phyloP scores from a whole-genome alignment of 139 green algal genomes.

The Spirogloea muscicola region DNA sequence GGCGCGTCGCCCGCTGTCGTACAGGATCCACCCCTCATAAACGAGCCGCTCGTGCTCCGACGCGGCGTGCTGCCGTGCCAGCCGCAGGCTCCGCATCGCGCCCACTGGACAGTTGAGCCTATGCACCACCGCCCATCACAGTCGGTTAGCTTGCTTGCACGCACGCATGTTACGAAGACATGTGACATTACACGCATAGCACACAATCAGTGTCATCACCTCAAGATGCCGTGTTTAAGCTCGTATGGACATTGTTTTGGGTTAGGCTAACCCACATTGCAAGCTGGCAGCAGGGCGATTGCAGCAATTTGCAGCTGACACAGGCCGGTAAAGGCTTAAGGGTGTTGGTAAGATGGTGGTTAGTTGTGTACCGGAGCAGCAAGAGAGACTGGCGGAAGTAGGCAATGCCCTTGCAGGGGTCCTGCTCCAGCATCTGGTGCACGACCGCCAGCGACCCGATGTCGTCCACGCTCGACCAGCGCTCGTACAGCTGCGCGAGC shows the following conservation, averaged over 20 bases:
- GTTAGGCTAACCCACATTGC: too few species aligned
- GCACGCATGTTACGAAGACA: too few species aligned
- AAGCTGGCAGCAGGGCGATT: too few species aligned
- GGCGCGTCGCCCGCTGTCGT: background rate
- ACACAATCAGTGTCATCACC: too few species aligned
- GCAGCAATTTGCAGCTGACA: too few species aligned
- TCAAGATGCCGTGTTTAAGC: too few species aligned
- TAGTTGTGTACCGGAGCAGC: background rate
- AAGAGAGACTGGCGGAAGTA: slow-evolving; percentile 10
- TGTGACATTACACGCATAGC: too few species aligned
- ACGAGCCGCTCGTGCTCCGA: slow-evolving; percentile 8
- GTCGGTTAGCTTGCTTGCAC: too few species aligned
- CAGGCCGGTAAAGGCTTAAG: too few species aligned
- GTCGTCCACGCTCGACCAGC: slow-evolving; percentile 1
- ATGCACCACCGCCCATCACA: too few species aligned
- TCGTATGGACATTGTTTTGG: too few species aligned
- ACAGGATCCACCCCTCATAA: slow-evolving; percentile 14
- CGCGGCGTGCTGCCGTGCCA: background rate
- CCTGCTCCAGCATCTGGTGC: slow-evolving; percentile 14
- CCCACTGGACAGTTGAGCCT: background rate
- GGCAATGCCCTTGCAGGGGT: background rate
- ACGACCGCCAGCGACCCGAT: slow-evolving; percentile 6
- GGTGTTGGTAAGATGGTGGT: too few species aligned
- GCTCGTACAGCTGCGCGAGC: slow-evolving; percentile 7
- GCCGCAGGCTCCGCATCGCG: background rate